Percentiles rank a stretch among this genome's conserved stretches.
Evolutionary conservation across 192 early-diverging fungal genomes (phyloP).

Genomic region (Backusella australiensis): DNA sequence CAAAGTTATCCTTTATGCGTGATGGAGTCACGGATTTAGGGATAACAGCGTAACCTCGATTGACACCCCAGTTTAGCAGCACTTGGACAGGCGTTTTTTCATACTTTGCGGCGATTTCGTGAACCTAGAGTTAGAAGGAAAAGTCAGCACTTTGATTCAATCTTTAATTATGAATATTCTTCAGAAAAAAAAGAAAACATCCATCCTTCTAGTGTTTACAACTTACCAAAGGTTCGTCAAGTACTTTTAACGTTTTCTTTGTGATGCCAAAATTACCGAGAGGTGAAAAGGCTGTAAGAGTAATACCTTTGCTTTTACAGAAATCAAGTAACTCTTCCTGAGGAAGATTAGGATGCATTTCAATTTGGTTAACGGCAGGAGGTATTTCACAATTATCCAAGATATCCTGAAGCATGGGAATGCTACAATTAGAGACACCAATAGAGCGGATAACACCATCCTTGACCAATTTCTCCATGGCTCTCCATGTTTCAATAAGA

Average conservation of each 20-base stretch:
- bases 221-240: neutral
- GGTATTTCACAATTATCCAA: constrained; percentile 56
- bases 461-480: constrained; percentile 70
- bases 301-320: constrained; percentile 57
- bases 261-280: constrained; percentile 46
- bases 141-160: neutral
- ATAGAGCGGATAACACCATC: constrained; percentile 63
- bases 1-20: constrained; percentile 55
- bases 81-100: constrained; percentile 51
- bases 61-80: constrained; percentile 53
- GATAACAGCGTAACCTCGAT: constrained; percentile 55
- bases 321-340: constrained; percentile 59
- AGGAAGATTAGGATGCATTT: constrained; percentile 54
- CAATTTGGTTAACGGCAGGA: constrained; percentile 70
- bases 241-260: neutral
- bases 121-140: constrained; percentile 15
- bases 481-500: constrained; percentile 63
- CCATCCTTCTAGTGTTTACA: constrained; percentile 4
- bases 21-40: constrained; percentile 59
- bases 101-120: constrained; percentile 42
- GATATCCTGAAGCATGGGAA: constrained; percentile 56
- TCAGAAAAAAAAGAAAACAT: neutral
- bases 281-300: constrained; percentile 72
- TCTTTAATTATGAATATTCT: neutral
- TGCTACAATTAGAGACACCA: constrained; percentile 76